Evolutionary conservation across 1,139 yeast genomes (phyloP), one percentile per base, ranked within the genome.

Genomic region (Debaryomyces psychrophilus): DNA sequence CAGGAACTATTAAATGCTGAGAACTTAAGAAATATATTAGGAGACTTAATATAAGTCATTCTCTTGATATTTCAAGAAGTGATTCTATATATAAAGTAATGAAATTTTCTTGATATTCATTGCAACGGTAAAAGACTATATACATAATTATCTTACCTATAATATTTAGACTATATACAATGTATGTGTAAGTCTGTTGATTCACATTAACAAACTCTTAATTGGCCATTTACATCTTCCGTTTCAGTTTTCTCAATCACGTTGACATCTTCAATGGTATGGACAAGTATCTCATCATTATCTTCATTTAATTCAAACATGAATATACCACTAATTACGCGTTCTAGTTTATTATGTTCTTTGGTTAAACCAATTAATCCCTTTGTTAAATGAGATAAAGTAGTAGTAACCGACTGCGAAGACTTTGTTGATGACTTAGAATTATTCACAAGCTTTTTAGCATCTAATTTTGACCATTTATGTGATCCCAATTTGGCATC

Each of bases 191-290:
- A 38, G 17, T n/a, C 7, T 25, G 27, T 17, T 22, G 29, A 26
- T 15, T 15, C 6, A 26, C 8, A 8, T 44, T 41, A 68, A 53
- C 74, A 69, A 18, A 68, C 61, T 43, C 71, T 52, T 44, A 71
- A 59, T 28, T 59, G 66, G 2, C 61, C 60, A 44, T 61, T 60
- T 9, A 64, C 61, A 31, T 59, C 63, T 46, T 68, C 67, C 20
- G 68, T 55, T 41, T 70, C 73, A 3, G 62, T 60, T 44, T 64
- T 61, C 51, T 83, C 87, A 43, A 84, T 67, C 50, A 87, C 76
- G 57, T 87, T 89, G 48, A 90, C 77, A 58, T 87, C 82, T 53
- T 89, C 95, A 38, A 90, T 76, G 1, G 90, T 85, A 60, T 89
- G 93, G n/a, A 83, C 88, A 26, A 74, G 47, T 20, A 90, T 80